Percentiles rank a stretch among this genome's conserved stretches.
These are phyloP conservation scores for Acacia acuminata DNA, from an alignment of 306 rosid genomes.

Conservation along the genomic window DNA sequence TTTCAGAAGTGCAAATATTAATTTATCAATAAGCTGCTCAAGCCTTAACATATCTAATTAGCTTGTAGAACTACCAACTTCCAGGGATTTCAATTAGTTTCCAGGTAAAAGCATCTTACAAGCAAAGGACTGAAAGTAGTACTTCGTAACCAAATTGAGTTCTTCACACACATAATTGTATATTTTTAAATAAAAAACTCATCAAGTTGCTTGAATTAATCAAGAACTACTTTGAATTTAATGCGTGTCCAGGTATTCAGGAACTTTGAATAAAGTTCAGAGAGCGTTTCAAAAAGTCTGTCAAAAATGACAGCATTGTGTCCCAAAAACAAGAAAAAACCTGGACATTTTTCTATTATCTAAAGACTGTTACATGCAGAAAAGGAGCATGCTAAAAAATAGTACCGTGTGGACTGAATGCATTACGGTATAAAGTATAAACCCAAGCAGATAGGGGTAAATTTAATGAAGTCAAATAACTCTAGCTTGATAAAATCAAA, in stretches of 20 bases:
- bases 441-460: background rate
- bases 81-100: background rate
- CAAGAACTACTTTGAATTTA: slow-evolving; percentile 51
- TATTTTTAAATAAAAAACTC: slow-evolving; percentile 34
- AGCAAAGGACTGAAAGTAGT: slow-evolving; percentile 16
- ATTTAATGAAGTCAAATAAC: slow-evolving; percentile 9
- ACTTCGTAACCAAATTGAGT: background rate
- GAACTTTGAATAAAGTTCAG: slow-evolving; percentile 62
- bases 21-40: slow-evolving; percentile 34
- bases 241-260: slow-evolving; percentile 66
- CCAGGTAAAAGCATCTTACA: slow-evolving; percentile 15
- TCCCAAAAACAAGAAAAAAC: background rate
- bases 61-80: slow-evolving; percentile 13
- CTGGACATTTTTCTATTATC: background rate
- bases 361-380: background rate
- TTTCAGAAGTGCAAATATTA: slow-evolving; percentile 41
- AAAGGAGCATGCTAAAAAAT: background rate
- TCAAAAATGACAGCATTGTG: slow-evolving; percentile 42
- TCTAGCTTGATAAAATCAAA: background rate
- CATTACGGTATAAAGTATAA: background rate
- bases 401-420: background rate
- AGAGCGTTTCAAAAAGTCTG: slow-evolving; percentile 56
- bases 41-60: slow-evolving; percentile 5
- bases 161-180: slow-evolving; percentile 22
- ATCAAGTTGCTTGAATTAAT: slow-evolving; percentile 78